Conservation (phyloP, 1,139 yeast genomes). For the Zygosaccharomyces pseudobailii region DNA sequence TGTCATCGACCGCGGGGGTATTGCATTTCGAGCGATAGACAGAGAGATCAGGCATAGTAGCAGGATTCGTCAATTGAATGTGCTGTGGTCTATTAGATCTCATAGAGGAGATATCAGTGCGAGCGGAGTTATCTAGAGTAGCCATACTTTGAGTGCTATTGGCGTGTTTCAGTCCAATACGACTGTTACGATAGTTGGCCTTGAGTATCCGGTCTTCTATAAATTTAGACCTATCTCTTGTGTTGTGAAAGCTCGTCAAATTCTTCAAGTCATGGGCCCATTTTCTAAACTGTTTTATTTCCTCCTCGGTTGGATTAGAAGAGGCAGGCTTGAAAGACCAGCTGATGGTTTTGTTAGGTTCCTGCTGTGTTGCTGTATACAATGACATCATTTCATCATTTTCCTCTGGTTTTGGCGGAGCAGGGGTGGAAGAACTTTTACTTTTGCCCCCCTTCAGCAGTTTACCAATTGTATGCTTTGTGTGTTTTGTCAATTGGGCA, state of each 20-base stretch:
- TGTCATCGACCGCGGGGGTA: slow-evolving; percentile 36
- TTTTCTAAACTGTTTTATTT: slow-evolving; percentile 37
- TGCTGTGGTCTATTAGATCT: slow-evolving; percentile 24
- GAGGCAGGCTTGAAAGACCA: slow-evolving; percentile 29
- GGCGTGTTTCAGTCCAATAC: slow-evolving; percentile 15
- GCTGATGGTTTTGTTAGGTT: slow-evolving; percentile 16
- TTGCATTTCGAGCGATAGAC: slow-evolving; percentile 24
- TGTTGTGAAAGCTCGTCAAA: slow-evolving; percentile 35
- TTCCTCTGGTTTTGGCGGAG: slow-evolving; percentile 4
- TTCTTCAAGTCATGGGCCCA: slow-evolving; percentile 46
- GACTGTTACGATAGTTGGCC: slow-evolving; percentile 23
- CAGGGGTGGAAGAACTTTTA: not conserved
- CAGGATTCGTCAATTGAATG: slow-evolving; percentile 23
- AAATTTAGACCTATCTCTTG: slow-evolving; percentile 35
- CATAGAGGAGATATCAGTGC: slow-evolving; percentile 7
- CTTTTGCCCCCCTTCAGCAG: slow-evolving; percentile 13
- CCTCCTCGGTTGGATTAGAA: slow-evolving; percentile 32
- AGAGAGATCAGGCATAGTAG: slow-evolving; percentile 6
- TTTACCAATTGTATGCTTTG: slow-evolving; percentile 13
- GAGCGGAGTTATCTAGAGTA: slow-evolving; percentile 12
- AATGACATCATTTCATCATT: slow-evolving; percentile 11
- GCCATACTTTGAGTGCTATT: slow-evolving; percentile 25
- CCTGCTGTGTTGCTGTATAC: slow-evolving; percentile 38
- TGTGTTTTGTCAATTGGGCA: slow-evolving; percentile 11
- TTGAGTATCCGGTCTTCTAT: slow-evolving; percentile 31